A percentile compares a stretch with the other conserved stretches of the same genome.
phyloP scores from a whole-genome alignment of 768 basidiomycete genomes.

The Coprinopsis strossmayeri region DNA sequence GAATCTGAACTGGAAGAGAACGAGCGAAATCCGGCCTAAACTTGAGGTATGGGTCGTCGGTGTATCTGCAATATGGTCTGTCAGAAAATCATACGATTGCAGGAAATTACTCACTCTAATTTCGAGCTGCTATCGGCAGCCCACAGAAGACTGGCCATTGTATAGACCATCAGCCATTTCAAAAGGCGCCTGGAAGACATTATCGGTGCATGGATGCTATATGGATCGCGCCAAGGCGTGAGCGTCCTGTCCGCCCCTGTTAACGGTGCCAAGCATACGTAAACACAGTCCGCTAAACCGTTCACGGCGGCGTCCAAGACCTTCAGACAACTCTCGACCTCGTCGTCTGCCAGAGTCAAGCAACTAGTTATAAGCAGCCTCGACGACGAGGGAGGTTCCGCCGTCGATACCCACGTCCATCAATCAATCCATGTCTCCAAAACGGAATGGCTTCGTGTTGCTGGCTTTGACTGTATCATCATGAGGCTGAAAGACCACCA shows the following conservation, averaged over 20 bases:
- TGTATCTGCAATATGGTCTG: conserved; percentile 9
- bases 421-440: too few relatives aligned
- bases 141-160: neutral
- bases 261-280: neutral
- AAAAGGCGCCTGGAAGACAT: neutral
- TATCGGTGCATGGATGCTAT: neutral
- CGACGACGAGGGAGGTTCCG: too few relatives aligned
- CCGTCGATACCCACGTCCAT: too few relatives aligned
- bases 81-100: neutral
- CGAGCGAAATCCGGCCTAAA: conserved; percentile 79
- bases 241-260: neutral
- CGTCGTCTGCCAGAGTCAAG: too few relatives aligned
- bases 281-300: too few relatives aligned
- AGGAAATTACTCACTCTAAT: neutral
- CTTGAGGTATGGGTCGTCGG: conserved; percentile 65
- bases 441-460: too few relatives aligned
- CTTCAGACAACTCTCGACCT: too few relatives aligned
- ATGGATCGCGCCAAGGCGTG: neutral
- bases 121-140: neutral
- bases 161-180: neutral
- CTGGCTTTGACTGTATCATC: too few relatives aligned
- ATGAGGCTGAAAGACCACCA: too few relatives aligned
- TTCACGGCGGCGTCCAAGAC: too few relatives aligned
- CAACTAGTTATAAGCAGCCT: too few relatives aligned
- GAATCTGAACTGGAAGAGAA: conserved; percentile 87